Base-by-base conservation (phyloP, 208 protist genomes). In the Crithidia mellificae region DNA sequence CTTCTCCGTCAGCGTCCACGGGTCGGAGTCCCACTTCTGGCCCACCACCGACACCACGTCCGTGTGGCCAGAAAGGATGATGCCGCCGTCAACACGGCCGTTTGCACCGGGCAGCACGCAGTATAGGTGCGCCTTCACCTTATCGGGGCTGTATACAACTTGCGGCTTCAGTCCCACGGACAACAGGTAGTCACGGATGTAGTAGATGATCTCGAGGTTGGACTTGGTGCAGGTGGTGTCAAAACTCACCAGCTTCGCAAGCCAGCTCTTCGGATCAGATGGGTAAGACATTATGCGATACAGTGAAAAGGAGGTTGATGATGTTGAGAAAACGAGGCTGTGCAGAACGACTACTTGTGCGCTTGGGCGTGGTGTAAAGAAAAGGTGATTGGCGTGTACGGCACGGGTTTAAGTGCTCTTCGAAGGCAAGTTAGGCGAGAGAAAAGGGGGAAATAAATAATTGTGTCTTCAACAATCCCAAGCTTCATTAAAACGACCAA, bases 151-250 rank as follows among this genome's bases (percentile, higher is more conserved):
- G 65, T 80, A 66, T 27, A 81, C 64, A 12, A 81, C 50, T 59
- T 78, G 71, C 56, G 72, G 51, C 62, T 68, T 46, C 11, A 74
- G 66, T 34, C 71, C 72, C 20, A 83, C 27, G 2, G 30, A 55
- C 67, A 65, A 29, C 25, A 87, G 64, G 47, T 81, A 70, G n/a
- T 47, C 74, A 19, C 20, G 59, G 30, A 81, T 61, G 75, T 76
- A 87, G 44, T 86, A 29, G 32, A 86, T 71, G 19, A 83, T 59
- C 7, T 67, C 52, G 34, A 86, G 53, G 63, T 86, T 88, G 5
- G 80, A 78, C 44, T 88, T 82, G 46, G 69, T 69, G 63, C 82
- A 88, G 22, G 80, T 82, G 0, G 82, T 85, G 68, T 91, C 81
- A 55, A 81, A 86, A 55, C 76, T 63, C 15, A 91, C 57, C 24